These are phyloP conservation scores for Clitopilus hobsonii DNA, from an alignment of 768 basidiomycete genomes.

Conservation along the genomic window DNA sequence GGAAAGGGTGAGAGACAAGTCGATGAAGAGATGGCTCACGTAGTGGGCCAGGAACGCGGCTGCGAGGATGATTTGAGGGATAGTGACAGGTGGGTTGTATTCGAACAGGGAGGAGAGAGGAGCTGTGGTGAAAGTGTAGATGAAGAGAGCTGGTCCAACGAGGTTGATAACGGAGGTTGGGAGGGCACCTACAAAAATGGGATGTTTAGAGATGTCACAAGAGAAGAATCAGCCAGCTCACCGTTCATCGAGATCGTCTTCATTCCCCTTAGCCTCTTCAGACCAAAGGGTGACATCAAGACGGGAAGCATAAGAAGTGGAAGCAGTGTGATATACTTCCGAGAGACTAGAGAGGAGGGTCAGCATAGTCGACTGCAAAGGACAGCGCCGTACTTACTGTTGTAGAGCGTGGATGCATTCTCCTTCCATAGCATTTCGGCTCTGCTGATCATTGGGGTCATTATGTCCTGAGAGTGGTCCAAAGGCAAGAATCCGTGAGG, in stretches of 20 bases:
- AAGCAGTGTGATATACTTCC: background rate
- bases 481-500: too few species aligned
- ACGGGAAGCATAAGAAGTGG: background rate
- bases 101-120: slow-evolving; percentile 38
- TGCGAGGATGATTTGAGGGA: slow-evolving; percentile 47
- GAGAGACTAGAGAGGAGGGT: too few species aligned
- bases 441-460: too few species aligned
- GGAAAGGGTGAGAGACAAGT: slow-evolving; percentile 40
- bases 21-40: slow-evolving; percentile 57
- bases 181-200: too few species aligned
- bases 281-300: background rate
- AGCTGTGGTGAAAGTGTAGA: slow-evolving; percentile 40
- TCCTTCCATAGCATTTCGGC: too few species aligned
- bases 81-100: slow-evolving; percentile 9
- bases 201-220: background rate
- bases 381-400: too few species aligned
- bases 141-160: slow-evolving; percentile 42
- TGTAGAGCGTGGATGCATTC: background rate
- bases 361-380: too few species aligned
- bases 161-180: background rate
- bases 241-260: background rate
- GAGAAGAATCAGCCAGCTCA: too few species aligned
- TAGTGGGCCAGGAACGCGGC: slow-evolving; percentile 72
- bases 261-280: background rate
- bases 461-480: too few species aligned